These are phyloP conservation scores for Ascochyta fabae DNA, from an alignment of 2,329 filamentous ascomycete species.

Conservation along the genomic window DNA sequence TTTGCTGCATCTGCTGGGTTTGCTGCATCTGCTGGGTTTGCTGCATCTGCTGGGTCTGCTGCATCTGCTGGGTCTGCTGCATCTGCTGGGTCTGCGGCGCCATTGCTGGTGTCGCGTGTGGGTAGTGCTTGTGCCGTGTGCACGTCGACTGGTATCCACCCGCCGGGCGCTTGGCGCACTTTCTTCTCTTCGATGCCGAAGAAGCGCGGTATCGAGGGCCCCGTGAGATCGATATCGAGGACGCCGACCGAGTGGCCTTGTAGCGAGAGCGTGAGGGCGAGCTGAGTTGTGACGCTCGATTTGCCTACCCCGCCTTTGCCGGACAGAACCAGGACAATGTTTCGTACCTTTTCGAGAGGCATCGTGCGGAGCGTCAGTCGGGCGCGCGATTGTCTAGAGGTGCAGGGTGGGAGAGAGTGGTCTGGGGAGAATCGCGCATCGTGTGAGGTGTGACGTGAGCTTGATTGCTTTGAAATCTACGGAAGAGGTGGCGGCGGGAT, in stretches of 20 bases:
- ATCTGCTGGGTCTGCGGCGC: conserved; percentile 3
- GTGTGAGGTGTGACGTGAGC: conserved; percentile 25
- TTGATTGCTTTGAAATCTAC: conserved; percentile 42
- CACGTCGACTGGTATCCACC: conserved; percentile 89
- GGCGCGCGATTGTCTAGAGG: conserved; percentile 15
- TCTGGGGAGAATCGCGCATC: conserved; percentile 4
- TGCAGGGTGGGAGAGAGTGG: not conserved
- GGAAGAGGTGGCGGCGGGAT: conserved; percentile 33
- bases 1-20: not conserved
- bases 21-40: conserved; percentile 8
- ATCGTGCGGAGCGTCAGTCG: conserved; percentile 54
- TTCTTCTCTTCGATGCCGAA: conserved; percentile 88
- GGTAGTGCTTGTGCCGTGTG: conserved; percentile 62
- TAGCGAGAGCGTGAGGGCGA: conserved; percentile 86
- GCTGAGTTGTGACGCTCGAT: conserved; percentile 95
- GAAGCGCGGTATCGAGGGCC: conserved; percentile 94
- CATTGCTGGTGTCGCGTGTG: conserved; percentile 16
- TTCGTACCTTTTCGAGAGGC: conserved; percentile 74
- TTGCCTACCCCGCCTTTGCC: conserved; percentile 98
- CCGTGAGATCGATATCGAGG: conserved; percentile 94
- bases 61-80: conserved; percentile 3
- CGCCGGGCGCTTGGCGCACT: conserved; percentile 87
- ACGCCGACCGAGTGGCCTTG: conserved; percentile 90
- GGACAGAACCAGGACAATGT: conserved; percentile 84
- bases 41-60: not conserved